Evolutionary conservation across 495 filamentous ascomycete species (phyloP).

Genomic region (Pseudotulostoma volvatum): DNA sequence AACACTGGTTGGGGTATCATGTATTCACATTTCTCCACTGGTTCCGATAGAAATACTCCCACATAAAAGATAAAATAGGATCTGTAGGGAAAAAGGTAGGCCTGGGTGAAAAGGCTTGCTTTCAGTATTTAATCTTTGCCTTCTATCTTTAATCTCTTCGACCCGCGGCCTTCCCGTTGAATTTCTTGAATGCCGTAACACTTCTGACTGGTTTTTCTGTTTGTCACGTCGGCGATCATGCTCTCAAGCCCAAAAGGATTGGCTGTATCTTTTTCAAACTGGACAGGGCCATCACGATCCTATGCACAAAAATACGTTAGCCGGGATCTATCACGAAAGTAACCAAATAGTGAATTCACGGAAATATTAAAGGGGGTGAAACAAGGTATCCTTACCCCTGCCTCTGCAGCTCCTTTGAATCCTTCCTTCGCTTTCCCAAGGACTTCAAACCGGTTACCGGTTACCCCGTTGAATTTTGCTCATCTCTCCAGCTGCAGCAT

Average conservation of each 20-base stretch:
- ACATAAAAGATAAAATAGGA: too few relatives aligned
- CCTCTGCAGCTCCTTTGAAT: constrained; percentile 76
- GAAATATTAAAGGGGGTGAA: too few relatives aligned
- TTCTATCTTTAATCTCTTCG: constrained; percentile 68
- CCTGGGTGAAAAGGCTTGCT: too few relatives aligned
- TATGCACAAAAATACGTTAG: too few relatives aligned
- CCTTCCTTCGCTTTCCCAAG: constrained; percentile 71
- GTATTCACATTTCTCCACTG: too few relatives aligned
- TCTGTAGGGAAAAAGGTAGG: too few relatives aligned
- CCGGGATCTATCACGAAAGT: too few relatives aligned
- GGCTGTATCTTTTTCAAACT: constrained; percentile 82
- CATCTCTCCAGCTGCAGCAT: constrained; percentile 65
- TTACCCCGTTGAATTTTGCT: constrained; percentile 69
- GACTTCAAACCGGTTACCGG: constrained; percentile 73
- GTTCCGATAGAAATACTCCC: too few relatives aligned
- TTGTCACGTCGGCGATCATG: constrained; percentile 69
- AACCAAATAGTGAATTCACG: too few relatives aligned
- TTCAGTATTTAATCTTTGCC: constrained; percentile 47
- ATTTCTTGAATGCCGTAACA: constrained; percentile 73
- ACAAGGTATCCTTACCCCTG: constrained; percentile 44
- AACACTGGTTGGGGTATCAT: too few relatives aligned
- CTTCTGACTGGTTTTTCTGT: constrained; percentile 42
- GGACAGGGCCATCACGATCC: constrained; percentile 80
- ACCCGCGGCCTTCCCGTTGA: constrained; percentile 37
- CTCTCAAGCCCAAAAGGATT: constrained; percentile 90